Evolutionary conservation across 306 rosid species (phyloP).

Genomic region (Quercus dentata): DNA sequence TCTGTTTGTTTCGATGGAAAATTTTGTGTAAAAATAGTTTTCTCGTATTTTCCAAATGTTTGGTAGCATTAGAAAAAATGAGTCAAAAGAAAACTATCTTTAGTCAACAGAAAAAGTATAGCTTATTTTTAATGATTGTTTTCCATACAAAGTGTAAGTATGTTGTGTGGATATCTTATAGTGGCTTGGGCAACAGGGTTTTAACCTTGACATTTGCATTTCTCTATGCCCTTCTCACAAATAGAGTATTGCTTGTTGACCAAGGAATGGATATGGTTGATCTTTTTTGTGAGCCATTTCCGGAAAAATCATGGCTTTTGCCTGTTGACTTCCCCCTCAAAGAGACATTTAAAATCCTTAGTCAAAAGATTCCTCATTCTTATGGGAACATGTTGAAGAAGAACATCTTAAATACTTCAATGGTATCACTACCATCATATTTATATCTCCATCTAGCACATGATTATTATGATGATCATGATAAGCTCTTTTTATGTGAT

Average conservation of each 20-base stretch:
- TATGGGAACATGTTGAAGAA: constrained; percentile 59
- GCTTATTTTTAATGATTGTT: too few relatives aligned
- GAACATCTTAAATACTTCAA: constrained; percentile 15
- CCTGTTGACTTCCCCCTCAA: constrained; percentile 56
- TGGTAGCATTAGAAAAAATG: too few relatives aligned
- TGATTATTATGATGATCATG: constrained; percentile 63
- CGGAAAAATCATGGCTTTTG: constrained; percentile 58
- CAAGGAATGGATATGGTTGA: constrained; percentile 62
- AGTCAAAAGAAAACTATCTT: too few relatives aligned
- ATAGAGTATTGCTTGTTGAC: constrained; percentile 68
- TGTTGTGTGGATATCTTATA: constrained; percentile 62
- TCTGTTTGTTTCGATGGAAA: too few relatives aligned
- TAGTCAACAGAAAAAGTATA: too few relatives aligned
- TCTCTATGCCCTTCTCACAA: constrained; percentile 67
- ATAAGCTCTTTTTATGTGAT: constrained; percentile 76
- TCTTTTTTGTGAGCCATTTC: constrained; percentile 77
- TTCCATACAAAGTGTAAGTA: constrained; percentile 39
- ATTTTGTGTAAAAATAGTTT: too few relatives aligned
- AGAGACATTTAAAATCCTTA: constrained; percentile 31
- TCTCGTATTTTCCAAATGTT: too few relatives aligned
- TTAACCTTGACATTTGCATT: constrained; percentile 59
- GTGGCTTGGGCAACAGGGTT: constrained; percentile 74
- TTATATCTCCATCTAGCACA: constrained; percentile 65
- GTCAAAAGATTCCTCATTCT: constrained; percentile 42
- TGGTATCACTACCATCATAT: constrained; percentile 21